Base-by-base conservation (phyloP, 352 stramenopile genomes). In the Pythium biforme region DNA sequence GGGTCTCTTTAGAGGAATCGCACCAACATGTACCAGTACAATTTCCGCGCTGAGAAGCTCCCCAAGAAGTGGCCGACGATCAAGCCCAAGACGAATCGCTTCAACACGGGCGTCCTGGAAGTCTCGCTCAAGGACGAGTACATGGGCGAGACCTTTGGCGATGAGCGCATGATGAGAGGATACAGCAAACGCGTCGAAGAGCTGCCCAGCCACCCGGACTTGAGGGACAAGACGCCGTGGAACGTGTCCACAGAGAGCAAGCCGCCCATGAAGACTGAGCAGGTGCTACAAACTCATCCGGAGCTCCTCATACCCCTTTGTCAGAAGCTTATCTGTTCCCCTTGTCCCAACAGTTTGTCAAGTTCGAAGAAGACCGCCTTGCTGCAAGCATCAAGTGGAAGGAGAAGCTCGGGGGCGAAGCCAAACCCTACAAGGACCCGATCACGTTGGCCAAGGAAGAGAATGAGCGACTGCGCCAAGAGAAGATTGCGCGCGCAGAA, bases 1-100 rank as follows among this genome's bases (percentile, higher is more conserved):
- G 2, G 37, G 37, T 17, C 14, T 52, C n/a, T 61, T 3, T 53
- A 94, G 84, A 66, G 83, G 53, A 91, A 89, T 59, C 84, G 81
- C 26, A 69, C 69, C 20, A 78, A 89, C 68, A 90, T 96, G 81
- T 95, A 90, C 57, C 67, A 72, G 50, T 94, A 96, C 81, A 95
- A 94, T 64, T 91, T 83, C 40, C 82, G 87, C 15, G 87, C 87
- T 51, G 85, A 96, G 69, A 89, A 89, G 55, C 66, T 96, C 12
- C 87, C 87, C 9, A 83, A 79, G 48, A 95, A 94, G 51, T 88
- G 88, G 33, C 81, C 81, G 22, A 88, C 78, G 29, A 48, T 83
- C 53, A 84, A 90, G 47, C 73, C 83, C 8, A 90, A 86, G 55
- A 67, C 76, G 3, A 91, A 90, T 50, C 78, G 80, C 59, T 95